Evolutionary conservation across 2,329 filamentous ascomycete species (phyloP).

Genomic region (Cercospora sesami): DNA sequence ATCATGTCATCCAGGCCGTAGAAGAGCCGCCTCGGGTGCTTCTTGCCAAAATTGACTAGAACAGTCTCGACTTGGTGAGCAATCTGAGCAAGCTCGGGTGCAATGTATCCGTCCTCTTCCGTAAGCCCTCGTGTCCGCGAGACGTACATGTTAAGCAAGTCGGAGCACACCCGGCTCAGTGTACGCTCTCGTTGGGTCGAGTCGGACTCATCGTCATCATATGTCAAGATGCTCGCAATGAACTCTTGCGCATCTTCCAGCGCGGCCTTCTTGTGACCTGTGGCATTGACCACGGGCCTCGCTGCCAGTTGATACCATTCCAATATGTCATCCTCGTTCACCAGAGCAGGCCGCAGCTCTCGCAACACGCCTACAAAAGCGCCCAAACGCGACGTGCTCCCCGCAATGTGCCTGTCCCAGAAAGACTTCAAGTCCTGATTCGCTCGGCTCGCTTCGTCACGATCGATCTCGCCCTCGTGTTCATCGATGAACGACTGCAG

Average conservation of each 20-base stretch:
- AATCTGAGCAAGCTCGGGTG: conserved; percentile 49
- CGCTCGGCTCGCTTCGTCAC: conserved; percentile 68
- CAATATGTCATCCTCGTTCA: conserved; percentile 61
- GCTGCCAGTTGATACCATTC: conserved; percentile 71
- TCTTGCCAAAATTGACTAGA: conserved; percentile 61
- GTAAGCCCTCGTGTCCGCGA: conserved; percentile 43
- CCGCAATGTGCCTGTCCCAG: conserved; percentile 64
- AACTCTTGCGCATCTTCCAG: conserved; percentile 66
- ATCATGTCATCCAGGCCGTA: conserved; percentile 65
- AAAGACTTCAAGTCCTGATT: conserved; percentile 68
- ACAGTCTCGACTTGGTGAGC: conserved; percentile 55
- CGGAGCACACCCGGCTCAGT: conserved; percentile 60
- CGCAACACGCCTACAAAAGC: conserved; percentile 70
- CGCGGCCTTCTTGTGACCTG: conserved; percentile 63
- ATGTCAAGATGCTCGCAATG: conserved; percentile 63
- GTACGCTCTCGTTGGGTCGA: conserved; percentile 53
- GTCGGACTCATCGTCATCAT: conserved; percentile 60
- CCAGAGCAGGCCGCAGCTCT: conserved; percentile 63
- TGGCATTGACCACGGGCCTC: conserved; percentile 56
- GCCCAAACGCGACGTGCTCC: conserved; percentile 58
- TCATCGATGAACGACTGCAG: conserved; percentile 61
- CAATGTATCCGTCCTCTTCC: conserved; percentile 39
- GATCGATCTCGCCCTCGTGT: conserved; percentile 54
- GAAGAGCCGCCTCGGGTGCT: conserved; percentile 70
- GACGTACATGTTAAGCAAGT: conserved; percentile 50